Percentiles rank a stretch among this genome's conserved stretches.
Conservation (phyloP, 2,329 filamentous ascomycete genomes). For the Colletotrichum endophyticum region DNA sequence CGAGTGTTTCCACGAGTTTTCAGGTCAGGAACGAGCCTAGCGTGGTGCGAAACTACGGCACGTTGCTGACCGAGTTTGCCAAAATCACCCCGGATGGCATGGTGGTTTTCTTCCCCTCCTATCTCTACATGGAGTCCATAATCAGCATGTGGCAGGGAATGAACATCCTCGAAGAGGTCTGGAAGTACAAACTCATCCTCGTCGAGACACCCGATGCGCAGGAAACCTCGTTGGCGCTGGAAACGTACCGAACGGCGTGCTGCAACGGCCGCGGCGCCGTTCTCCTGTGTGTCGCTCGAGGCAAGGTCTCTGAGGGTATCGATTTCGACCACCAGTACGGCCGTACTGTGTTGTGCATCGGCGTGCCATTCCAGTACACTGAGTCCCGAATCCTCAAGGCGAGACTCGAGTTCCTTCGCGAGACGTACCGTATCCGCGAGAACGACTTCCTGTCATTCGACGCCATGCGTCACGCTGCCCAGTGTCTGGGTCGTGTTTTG, state of each 20-base stretch:
- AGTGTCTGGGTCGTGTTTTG: conserved; percentile 92
- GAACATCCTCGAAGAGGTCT: conserved; percentile 96
- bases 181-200: conserved; percentile 98
- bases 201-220: conserved; percentile 98
- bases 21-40: conserved; percentile 94
- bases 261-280: conserved; percentile 96
- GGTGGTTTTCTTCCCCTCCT: conserved; percentile 99
- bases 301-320: conserved; percentile 97
- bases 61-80: conserved; percentile 90
- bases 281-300: conserved; percentile 91
- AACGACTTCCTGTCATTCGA: conserved; percentile 99
- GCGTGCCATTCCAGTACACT: conserved; percentile 98
- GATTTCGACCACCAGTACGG: conserved; percentile 99
- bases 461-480: conserved; percentile 97
- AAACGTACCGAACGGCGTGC: conserved; percentile 96
- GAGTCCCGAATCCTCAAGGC: conserved; percentile 97
- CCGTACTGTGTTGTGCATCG: conserved; percentile 92
- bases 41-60: conserved; percentile 97
- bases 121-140: conserved; percentile 99
- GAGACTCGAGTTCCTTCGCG: conserved; percentile 91
- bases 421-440: conserved; percentile 95
- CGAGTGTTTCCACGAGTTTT: conserved; percentile 90
- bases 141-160: conserved; percentile 99
- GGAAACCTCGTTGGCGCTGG: conserved; percentile 92
- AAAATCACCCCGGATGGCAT: conserved; percentile 96